phyloP scores from a whole-genome alignment of 2,329 filamentous ascomycete species.

The Aureobasidium sp. region DNA sequence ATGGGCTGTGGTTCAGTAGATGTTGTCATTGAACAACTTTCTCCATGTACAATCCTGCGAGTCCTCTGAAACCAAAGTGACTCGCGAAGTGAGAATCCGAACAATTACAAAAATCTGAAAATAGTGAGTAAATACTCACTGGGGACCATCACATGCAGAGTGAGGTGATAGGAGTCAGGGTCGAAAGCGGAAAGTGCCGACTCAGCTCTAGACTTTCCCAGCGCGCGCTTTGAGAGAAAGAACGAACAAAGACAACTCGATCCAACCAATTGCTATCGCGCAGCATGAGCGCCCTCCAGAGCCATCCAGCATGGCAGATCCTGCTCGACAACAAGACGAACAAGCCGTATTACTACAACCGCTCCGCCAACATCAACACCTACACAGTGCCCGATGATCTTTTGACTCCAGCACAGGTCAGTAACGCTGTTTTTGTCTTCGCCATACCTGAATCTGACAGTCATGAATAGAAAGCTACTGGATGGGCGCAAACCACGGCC shows the following conservation, averaged over 20 bases:
- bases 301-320: conserved; percentile 62
- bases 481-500: conserved; percentile 84
- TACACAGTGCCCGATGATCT: conserved; percentile 91
- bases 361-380: conserved; percentile 75
- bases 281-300: conserved; percentile 5
- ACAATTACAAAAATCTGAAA: neutral
- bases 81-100: neutral
- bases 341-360: conserved; percentile 85
- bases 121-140: neutral
- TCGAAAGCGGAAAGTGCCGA: neutral
- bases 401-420: conserved; percentile 74
- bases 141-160: neutral
- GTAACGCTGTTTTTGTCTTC: conserved; percentile 12
- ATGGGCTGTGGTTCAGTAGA: conserved; percentile 27
- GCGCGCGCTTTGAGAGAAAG: neutral
- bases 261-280: neutral
- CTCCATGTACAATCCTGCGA: neutral
- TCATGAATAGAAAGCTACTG: conserved; percentile 26
- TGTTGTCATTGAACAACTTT: neutral
- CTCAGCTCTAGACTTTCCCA: neutral
- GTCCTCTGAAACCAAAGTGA: neutral
- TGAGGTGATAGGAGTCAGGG: neutral
- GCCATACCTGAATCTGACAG: conserved; percentile 47
- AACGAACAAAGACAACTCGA: neutral
- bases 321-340: conserved; percentile 67